A percentile compares a stretch with the other conserved stretches of the same genome.
These are phyloP conservation scores for Kodamaea kaohsiungensis DNA, from an alignment of 805 yeast genomes.

Conservation along the genomic window DNA sequence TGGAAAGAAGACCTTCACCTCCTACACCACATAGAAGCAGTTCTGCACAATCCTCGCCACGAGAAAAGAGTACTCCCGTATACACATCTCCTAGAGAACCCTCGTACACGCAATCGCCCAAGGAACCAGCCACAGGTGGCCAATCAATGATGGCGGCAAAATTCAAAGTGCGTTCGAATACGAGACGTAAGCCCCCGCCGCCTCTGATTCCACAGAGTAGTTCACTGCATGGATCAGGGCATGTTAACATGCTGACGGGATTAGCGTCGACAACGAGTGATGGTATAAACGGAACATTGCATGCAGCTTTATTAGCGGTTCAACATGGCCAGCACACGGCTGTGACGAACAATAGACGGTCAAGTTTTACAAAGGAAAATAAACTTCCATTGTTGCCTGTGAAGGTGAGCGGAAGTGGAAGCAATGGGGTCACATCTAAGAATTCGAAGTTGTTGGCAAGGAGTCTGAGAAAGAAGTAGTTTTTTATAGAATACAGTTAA, in stretches of 20 bases:
- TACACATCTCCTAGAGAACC: conserved; percentile 5
- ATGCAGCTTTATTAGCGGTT: conserved; percentile 47
- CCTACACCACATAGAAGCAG: not conserved
- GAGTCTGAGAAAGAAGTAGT: conserved; percentile 36
- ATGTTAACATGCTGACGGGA: conserved; percentile 33
- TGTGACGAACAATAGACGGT: conserved; percentile 27
- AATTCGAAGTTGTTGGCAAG: conserved; percentile 64
- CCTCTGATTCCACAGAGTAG: conserved; percentile 19
- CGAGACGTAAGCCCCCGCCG: conserved; percentile 35
- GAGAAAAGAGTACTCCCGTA: conserved; percentile 1
- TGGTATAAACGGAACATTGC: conserved; percentile 30
- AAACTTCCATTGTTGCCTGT: conserved; percentile 8
- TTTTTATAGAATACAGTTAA: not conserved
- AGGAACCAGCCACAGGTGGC: conserved; percentile 10
- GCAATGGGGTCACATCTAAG: conserved; percentile 47
- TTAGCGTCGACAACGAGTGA: conserved; percentile 18
- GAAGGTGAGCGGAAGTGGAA: not conserved
- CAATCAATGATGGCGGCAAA: conserved; percentile 16
- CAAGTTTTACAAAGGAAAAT: conserved; percentile 39
- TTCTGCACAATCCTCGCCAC: not conserved
- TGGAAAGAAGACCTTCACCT: not conserved
- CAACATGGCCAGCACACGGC: conserved; percentile 28
- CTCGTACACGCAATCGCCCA: conserved; percentile 10
- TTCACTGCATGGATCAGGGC: not conserved
- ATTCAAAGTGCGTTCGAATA: conserved; percentile 16